These are phyloP conservation scores for Colletotrichum ledebouriae DNA, from an alignment of 2,329 filamentous ascomycete genomes.

Conservation along the genomic window DNA sequence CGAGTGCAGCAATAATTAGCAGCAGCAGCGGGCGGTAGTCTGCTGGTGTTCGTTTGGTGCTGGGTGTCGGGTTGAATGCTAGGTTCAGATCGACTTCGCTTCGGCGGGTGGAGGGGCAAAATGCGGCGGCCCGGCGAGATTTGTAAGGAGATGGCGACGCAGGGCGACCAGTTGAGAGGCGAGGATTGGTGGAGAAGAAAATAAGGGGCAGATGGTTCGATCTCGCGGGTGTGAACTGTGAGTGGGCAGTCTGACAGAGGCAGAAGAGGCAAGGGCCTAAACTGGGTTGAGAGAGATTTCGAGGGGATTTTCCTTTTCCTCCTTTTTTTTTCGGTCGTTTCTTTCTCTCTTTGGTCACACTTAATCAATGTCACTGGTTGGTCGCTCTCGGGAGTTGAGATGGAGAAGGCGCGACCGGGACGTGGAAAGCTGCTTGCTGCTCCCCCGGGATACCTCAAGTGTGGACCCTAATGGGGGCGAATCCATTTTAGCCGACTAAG, in stretches of 20 bases:
- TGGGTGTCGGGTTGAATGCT: conserved; percentile 12
- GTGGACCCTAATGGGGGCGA: background rate
- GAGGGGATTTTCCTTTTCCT: conserved; percentile 24
- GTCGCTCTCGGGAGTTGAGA: conserved; percentile 24
- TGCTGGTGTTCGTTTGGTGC: background rate
- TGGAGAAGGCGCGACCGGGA: conserved; percentile 13
- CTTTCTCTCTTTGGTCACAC: background rate
- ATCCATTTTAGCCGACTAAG: conserved; percentile 1
- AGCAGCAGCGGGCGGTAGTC: background rate
- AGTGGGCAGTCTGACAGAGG: background rate
- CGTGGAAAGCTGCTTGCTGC: conserved; percentile 12
- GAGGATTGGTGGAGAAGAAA: conserved; percentile 16
- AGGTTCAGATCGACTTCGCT: conserved; percentile 23
- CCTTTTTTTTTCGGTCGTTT: conserved; percentile 1
- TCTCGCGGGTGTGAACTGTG: conserved; percentile 10
- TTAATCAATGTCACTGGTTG: background rate
- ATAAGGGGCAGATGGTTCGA: conserved; percentile 25
- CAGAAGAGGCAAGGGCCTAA: background rate
- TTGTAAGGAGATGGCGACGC: conserved; percentile 34
- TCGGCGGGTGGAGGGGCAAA: conserved; percentile 34
- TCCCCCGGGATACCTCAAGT: conserved; percentile 7
- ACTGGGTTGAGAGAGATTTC: background rate
- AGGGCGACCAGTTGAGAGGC: conserved; percentile 13
- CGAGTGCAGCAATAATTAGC: no score
- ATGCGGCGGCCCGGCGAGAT: conserved; percentile 37